Base-by-base conservation (phyloP, 352 stramenopile genomes). In the Phytopythium ostracodes region DNA sequence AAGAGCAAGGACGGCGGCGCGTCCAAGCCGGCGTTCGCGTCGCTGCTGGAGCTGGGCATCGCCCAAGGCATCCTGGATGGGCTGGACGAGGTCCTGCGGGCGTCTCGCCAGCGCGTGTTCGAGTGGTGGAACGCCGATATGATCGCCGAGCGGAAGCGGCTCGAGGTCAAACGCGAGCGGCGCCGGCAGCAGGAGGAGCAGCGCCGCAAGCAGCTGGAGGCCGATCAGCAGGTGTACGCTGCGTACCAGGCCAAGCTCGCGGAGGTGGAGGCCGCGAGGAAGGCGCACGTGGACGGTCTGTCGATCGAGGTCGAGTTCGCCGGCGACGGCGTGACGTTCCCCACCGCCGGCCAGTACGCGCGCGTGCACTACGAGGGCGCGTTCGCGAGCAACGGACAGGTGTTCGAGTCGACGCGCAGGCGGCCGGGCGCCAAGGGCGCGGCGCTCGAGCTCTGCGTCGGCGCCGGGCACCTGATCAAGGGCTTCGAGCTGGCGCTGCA, bases 401-500 rank as follows among this genome's bases (percentile, higher is more conserved):
- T 89, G 1, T 90, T 93, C 62, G 84, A 90, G 54, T 89, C 81
- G 22, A 88, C 84, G 1, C 58, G 82, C 27, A 78, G 68, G 46
- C 81, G 84, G 29, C 80, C 77, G 15, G 73, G 75, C 5, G 47
- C 47, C 22, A 54, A 54, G 20, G 59, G 62, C 14, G 67, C 58
- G 22, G 79, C 84, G 7, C 66, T 93, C 4, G 84, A 93, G 68
- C 87, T 93, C 56, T 85, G 81, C 55, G 79, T 93, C 10, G 84
- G 84, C 20, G 78, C 66, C 18, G 84, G 81, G 1, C 76, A 91
- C 54, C 63, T 88, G 9, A 90, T 93, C 64, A 59, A 75, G 54
- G 84, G 80, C 0, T 93, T 88, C 35, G 84, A 93, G 42, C 36
- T 91, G 8, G 84, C 74, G 17, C 61, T 93, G 51, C 78, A 85